Evolutionary conservation across 306 rosid genomes (phyloP).

Genomic region (Begonia peltatifolia): DNA sequence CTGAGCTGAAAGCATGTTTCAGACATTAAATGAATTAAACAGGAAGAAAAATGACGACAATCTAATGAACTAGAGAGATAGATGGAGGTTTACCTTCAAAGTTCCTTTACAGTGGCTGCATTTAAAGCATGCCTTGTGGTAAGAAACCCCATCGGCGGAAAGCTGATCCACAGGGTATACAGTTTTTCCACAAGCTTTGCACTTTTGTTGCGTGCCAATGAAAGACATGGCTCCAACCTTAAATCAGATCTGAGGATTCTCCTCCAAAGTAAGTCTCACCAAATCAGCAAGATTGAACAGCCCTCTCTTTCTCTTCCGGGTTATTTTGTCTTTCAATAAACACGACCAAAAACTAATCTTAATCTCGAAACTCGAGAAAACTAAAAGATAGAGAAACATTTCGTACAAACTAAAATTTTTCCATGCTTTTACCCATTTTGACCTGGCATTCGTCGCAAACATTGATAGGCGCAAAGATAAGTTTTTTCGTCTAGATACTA

Average conservation of each 20-base stretch:
- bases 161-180: constrained; percentile 89
- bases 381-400: too few relatives aligned
- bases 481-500: too few relatives aligned
- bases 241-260: constrained; percentile 45
- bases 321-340: too few relatives aligned
- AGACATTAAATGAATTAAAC: background rate
- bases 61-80: constrained; percentile 1
- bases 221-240: constrained; percentile 48
- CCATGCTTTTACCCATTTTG: too few relatives aligned
- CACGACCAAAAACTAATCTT: background rate
- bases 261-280: background rate
- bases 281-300: background rate
- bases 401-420: too few relatives aligned
- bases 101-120: constrained; percentile 98
- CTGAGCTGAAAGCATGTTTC: constrained; percentile 48
- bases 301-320: background rate
- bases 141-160: constrained; percentile 79
- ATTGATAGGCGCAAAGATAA: too few relatives aligned
- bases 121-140: constrained; percentile 89
- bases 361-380: too few relatives aligned
- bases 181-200: constrained; percentile 92
- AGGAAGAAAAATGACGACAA: background rate
- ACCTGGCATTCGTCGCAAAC: too few relatives aligned
- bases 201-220: constrained; percentile 77
- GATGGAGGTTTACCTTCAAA: constrained; percentile 37